Base-by-base conservation (phyloP, 805 yeast species). In the Candida ponderosae region DNA sequence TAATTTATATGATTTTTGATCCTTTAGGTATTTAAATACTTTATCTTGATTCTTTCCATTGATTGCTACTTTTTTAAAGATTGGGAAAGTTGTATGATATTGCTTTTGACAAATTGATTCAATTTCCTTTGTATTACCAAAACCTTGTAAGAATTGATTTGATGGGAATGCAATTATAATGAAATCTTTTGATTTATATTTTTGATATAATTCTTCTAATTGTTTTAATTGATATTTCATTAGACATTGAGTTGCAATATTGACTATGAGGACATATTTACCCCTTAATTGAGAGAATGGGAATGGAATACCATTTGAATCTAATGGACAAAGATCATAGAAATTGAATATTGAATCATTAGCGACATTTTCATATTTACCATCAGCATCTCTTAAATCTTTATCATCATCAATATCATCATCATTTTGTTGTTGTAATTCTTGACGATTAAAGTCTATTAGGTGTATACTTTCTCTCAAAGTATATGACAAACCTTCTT, bases 181-280 rank as follows among this genome's bases (percentile, higher is more conserved):
- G 18, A 89, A 65, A 1, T 85, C 94, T 43, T 71, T 53, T 34
- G 70, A 74, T 37, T 70, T 62, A 62, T 80, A 83, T 54, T 77
- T 76, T 42, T 76, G 63, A 63, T 85, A 78, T 13, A 88, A 60
- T 30, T 57, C 62, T 60, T 88, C 89, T 27, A 88, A 63, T 36
- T 79, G 90, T 37, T 67, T 62, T 57, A 81, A 83, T 58, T 87
- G 95, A 39, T 83, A 79, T 4, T 93, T 79, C 61, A 76, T 78
- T 5, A 77, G 79, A 57, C 94, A 86, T 60, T 85, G 81, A 45
- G 94, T 81, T 7, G 96, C 96, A 9, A 86, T 89, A 59, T 89
- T 88, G 36, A 86, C 95, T 35, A 89, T 68, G 30, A 88, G 59
- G 2, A 88, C 90, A 19, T 80, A 88, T 60, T 88, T 84, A 24